Evolutionary conservation across 306 rosid species (phyloP).

Genomic region (Geum urbanum): DNA sequence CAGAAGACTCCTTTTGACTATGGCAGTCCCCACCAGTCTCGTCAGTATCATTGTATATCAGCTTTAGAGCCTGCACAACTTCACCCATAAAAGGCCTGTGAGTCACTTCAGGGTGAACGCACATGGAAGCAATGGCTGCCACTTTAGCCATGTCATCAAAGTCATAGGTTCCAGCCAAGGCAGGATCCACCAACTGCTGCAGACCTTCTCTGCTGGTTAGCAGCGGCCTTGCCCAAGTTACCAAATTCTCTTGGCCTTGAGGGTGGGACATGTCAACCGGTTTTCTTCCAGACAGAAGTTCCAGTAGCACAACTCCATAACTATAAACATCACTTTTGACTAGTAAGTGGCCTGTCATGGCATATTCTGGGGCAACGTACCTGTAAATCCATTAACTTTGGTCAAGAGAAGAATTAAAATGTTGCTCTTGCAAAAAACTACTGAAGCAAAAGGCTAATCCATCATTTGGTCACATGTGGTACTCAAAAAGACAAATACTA

Average conservation of each 20-base stretch:
- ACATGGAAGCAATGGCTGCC: slow-evolving; percentile 93
- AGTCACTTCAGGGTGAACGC: slow-evolving; percentile 80
- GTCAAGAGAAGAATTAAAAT: slow-evolving; percentile 22
- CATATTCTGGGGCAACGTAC: slow-evolving; percentile 98
- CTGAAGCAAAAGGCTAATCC: neutral
- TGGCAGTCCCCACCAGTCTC: slow-evolving; percentile 71
- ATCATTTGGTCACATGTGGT: neutral
- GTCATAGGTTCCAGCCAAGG: slow-evolving; percentile 72
- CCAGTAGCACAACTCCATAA: slow-evolving; percentile 93
- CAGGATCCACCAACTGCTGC: slow-evolving; percentile 77
- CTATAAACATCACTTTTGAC: slow-evolving; percentile 98
- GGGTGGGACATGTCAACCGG: slow-evolving; percentile 94
- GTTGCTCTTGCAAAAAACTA: slow-evolving; percentile 14
- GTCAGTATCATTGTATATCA: slow-evolving; percentile 65
- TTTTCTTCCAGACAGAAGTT: slow-evolving; percentile 87
- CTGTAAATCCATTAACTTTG: slow-evolving; percentile 40
- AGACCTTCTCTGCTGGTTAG: slow-evolving; percentile 72
- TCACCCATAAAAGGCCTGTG: slow-evolving; percentile 97
- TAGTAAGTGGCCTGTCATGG: slow-evolving; percentile 94
- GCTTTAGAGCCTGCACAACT: slow-evolving; percentile 96
- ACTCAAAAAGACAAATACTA: too few species aligned
- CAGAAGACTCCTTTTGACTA: slow-evolving; percentile 70
- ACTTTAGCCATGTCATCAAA: slow-evolving; percentile 87
- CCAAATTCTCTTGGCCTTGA: slow-evolving; percentile 78
- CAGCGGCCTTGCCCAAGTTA: slow-evolving; percentile 84